These are phyloP conservation scores for Orobanche coerulescens DNA, from an alignment of 257 asterid genomes.

Conservation along the genomic window DNA sequence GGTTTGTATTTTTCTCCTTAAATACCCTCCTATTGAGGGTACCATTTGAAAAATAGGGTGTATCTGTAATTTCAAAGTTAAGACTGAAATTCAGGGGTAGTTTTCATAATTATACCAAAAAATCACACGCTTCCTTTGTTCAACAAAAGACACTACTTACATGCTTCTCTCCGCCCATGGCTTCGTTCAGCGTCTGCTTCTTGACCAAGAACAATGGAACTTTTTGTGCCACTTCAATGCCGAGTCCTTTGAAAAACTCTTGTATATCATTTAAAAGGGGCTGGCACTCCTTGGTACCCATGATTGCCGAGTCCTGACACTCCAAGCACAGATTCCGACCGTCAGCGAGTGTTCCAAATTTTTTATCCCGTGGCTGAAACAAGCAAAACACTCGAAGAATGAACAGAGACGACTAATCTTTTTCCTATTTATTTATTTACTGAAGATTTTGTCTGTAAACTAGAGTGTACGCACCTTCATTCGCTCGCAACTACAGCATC, in stretches of 20 bases:
- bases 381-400: conserved; percentile 15
- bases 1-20: too few relatives aligned
- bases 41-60: neutral
- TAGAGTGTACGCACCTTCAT: conserved; percentile 70
- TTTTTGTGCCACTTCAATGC: conserved; percentile 75
- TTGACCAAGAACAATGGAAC: conserved; percentile 88
- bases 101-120: neutral
- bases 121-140: neutral
- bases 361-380: conserved; percentile 60
- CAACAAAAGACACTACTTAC: conserved; percentile 34
- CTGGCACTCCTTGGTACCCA: conserved; percentile 78
- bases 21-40: too few relatives aligned
- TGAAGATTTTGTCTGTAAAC: neutral
- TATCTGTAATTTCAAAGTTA: neutral
- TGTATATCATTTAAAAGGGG: conserved; percentile 77
- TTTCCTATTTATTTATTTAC: too few relatives aligned
- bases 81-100: neutral
- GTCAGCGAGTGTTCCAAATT: conserved; percentile 65
- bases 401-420: neutral
- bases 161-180: conserved; percentile 87
- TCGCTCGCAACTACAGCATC: conserved; percentile 98
- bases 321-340: conserved; percentile 92
- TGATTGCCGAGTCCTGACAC: conserved; percentile 83
- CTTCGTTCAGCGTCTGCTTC: conserved; percentile 83
- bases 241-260: conserved; percentile 62